phyloP scores from a whole-genome alignment of 345 rosid species.

The Erodium maritimum region DNA sequence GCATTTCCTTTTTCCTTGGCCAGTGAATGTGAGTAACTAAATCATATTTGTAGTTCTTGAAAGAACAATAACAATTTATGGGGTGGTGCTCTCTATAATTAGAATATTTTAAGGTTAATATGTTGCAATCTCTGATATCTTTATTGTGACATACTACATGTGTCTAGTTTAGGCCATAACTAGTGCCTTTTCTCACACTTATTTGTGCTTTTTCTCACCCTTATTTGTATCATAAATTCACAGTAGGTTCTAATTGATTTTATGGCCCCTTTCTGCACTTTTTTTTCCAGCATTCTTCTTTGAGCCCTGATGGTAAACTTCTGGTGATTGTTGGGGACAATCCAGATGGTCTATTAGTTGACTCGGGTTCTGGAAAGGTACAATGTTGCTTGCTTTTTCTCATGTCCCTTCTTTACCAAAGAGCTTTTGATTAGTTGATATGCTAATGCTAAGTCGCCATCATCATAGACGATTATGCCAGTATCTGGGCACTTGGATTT shows the following conservation, averaged over 20 bases:
- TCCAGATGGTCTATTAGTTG: conserved; percentile 55
- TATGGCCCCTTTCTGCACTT: not conserved
- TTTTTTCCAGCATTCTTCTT: conserved; percentile 52
- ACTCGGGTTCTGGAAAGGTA: conserved; percentile 55
- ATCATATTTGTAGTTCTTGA: not conserved
- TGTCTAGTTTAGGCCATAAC: too few relatives aligned
- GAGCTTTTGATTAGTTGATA: not conserved
- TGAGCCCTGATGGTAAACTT: conserved; percentile 65
- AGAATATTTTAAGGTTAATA: too few relatives aligned
- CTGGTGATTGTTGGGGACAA: conserved; percentile 63
- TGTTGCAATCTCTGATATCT: too few relatives aligned
- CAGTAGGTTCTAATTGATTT: not conserved
- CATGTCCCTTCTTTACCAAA: not conserved
- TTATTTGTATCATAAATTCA: too few relatives aligned
- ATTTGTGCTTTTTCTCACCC: too few relatives aligned
- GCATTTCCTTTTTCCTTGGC: conserved; percentile 56
- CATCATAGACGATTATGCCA: conserved; percentile 30
- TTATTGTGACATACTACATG: too few relatives aligned
- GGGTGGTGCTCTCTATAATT: too few relatives aligned
- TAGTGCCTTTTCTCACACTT: too few relatives aligned
- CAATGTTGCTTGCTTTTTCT: not conserved
- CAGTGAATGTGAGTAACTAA: conserved; percentile 50
- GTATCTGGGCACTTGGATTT: conserved; percentile 56
- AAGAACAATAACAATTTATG: not conserved
- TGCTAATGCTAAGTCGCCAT: conserved; percentile 3